Conservation (phyloP, 495 filamentous ascomycete genomes). For the Penicillium salamii region DNA sequence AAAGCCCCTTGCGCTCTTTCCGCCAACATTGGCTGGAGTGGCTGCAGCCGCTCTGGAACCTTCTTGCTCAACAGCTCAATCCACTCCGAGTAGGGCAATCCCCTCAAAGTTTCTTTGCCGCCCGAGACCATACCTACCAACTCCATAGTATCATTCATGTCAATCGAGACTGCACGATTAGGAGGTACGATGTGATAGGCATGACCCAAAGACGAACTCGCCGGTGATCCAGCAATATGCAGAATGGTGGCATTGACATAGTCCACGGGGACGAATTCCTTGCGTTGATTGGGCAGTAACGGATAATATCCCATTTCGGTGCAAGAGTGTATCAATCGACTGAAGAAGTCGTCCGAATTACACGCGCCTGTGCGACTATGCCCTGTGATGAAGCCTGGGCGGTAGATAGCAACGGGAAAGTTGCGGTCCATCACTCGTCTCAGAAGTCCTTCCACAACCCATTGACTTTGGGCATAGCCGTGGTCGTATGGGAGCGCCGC, state of each 20-base stretch:
- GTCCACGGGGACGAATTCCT: slow-evolving; percentile 20
- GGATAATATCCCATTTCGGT: slow-evolving; percentile 13
- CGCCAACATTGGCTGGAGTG: slow-evolving; percentile 16
- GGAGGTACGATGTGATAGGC: slow-evolving; percentile 14
- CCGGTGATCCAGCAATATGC: slow-evolving; percentile 7
- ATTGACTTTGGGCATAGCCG: slow-evolving; percentile 27
- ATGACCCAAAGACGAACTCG: slow-evolving; percentile 8
- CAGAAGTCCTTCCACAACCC: slow-evolving; percentile 20
- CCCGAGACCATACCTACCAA: neutral
- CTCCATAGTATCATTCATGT: slow-evolving; percentile 13
- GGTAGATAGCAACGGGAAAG: slow-evolving; percentile 19
- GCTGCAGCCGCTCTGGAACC: slow-evolving; percentile 5
- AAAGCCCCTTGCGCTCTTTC: slow-evolving; percentile 13
- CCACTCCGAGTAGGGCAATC: slow-evolving; percentile 11
- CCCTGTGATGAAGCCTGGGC: slow-evolving; percentile 21
- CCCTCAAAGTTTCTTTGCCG: neutral
- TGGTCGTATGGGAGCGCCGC: slow-evolving; percentile 14
- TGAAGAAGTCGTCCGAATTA: slow-evolving; percentile 22
- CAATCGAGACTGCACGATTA: slow-evolving; percentile 1
- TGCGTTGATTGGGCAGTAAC: slow-evolving; percentile 13
- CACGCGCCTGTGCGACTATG: slow-evolving; percentile 13
- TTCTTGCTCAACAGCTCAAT: slow-evolving; percentile 1
- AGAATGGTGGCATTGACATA: slow-evolving; percentile 14
- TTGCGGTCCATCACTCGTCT: slow-evolving; percentile 11
- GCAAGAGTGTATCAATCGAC: slow-evolving; percentile 14